phyloP scores from a whole-genome alignment of 345 rosid genomes.

The Toxicodendron radicans region DNA sequence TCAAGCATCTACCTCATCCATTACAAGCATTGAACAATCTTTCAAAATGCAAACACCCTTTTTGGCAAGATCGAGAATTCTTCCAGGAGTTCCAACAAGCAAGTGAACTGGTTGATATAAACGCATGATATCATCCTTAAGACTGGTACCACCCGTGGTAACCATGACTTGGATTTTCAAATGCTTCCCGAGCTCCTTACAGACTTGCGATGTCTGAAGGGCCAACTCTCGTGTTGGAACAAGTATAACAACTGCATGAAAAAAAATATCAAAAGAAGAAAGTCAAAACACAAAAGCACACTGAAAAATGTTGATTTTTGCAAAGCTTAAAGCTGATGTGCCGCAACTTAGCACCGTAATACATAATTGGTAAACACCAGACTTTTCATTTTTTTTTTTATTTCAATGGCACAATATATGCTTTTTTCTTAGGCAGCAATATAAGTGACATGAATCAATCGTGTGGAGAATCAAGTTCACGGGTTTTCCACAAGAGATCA shows the following conservation, averaged over 20 bases:
- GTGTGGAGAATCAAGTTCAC: not conserved
- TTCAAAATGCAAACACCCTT: constrained; percentile 95
- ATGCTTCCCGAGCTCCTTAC: constrained; percentile 97
- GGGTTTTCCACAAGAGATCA: not conserved
- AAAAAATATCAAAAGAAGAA: constrained; percentile 11
- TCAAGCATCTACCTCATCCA: constrained; percentile 83
- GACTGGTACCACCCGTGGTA: constrained; percentile 98
- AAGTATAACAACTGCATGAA: constrained; percentile 74
- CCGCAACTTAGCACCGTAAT: not conserved
- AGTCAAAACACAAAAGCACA: not conserved
- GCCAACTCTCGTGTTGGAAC: constrained; percentile 99
- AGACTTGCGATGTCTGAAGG: constrained; percentile 98
- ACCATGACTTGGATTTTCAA: constrained; percentile 96
- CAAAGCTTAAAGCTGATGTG: not conserved
- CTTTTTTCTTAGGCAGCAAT: no score
- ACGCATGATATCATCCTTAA: constrained; percentile 99
- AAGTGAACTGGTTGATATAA: constrained; percentile 96
- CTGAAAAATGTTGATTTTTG: not conserved
- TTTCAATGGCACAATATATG: no score
- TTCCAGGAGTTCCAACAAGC: constrained; percentile 98
- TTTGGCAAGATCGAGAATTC: constrained; percentile 91
- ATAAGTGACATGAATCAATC: no score
- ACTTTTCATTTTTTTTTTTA: no score
- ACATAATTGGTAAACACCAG: not conserved
- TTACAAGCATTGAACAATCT: constrained; percentile 92